Percentiles rank a stretch among this genome's conserved stretches.
These are phyloP conservation scores for Pichia norvegensis DNA, from an alignment of 1,139 yeast species.

Conservation along the genomic window DNA sequence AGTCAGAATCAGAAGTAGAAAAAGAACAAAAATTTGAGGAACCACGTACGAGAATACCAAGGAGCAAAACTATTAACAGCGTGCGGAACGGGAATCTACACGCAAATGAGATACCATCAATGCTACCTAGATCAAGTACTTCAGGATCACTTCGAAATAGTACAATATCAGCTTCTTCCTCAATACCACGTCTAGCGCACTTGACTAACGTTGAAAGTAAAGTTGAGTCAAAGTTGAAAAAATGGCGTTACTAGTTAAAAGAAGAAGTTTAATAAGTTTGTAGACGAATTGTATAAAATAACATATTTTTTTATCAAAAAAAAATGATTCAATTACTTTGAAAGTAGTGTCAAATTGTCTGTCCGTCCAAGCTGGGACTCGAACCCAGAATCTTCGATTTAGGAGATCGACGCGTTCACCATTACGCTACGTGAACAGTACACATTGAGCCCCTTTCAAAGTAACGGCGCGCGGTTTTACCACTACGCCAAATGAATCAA, in stretches of 20 bases:
- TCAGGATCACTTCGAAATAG: conserved; percentile 3
- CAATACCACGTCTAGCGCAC: conserved; percentile 17
- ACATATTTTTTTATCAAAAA: too few species aligned
- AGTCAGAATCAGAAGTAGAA: neutral
- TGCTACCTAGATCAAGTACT: conserved; percentile 12
- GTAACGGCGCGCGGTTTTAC: neutral
- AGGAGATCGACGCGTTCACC: conserved; percentile 18
- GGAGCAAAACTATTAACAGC: conserved; percentile 2
- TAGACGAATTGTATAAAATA: too few species aligned
- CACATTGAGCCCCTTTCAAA: neutral
- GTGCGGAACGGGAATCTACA: neutral
- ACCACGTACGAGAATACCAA: conserved; percentile 3
- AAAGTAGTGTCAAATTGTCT: neutral
- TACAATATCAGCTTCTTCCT: conserved; percentile 12
- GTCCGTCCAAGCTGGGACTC: conserved; percentile 17
- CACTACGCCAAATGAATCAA: conserved; percentile 6
- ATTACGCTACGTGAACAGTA: conserved; percentile 16
- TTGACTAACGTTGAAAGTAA: conserved; percentile 9
- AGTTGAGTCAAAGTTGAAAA: conserved; percentile 5
- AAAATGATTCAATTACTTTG: neutral
- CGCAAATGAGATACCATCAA: neutral
- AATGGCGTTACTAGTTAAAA: conserved; percentile 6
- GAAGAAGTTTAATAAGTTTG: too few species aligned
- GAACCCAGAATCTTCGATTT: conserved; percentile 18
- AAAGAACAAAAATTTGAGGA: neutral